phyloP scores from a whole-genome alignment of 371 early-diverging fungal species.

The Mucor indicus region DNA sequence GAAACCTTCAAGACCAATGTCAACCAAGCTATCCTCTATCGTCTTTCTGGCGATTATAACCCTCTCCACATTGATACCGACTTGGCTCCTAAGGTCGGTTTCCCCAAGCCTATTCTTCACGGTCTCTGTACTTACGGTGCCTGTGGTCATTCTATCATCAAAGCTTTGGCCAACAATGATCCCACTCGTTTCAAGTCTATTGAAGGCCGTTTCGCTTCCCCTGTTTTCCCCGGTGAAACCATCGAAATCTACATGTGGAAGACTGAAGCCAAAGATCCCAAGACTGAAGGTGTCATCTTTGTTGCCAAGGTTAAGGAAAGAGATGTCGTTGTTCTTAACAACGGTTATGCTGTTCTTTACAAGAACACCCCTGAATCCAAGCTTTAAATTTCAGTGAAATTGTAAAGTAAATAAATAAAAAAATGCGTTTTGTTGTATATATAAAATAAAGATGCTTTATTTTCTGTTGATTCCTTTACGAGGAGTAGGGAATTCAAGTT shows the following conservation, averaged over 20 bases:
- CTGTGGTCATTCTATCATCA: constrained; percentile 59
- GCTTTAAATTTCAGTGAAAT: constrained; percentile 18
- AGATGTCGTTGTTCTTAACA: constrained; percentile 42
- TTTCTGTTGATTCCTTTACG: constrained; percentile 2
- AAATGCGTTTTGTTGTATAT: not conserved
- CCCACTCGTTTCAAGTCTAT: constrained; percentile 60
- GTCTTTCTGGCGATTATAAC: constrained; percentile 75
- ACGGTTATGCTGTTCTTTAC: constrained; percentile 45
- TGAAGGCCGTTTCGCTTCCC: constrained; percentile 65
- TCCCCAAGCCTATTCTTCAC: constrained; percentile 71
- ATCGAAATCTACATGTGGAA: constrained; percentile 72
- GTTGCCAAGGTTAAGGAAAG: constrained; percentile 52
- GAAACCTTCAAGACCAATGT: constrained; percentile 41
- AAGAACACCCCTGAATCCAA: constrained; percentile 30
- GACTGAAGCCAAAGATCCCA: constrained; percentile 39
- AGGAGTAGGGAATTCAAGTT: constrained; percentile 70
- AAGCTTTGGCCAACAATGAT: constrained; percentile 53
- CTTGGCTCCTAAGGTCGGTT: constrained; percentile 63
- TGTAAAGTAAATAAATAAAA: constrained; percentile 1
- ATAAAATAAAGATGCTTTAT: not conserved
- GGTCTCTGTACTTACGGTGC: constrained; percentile 71
- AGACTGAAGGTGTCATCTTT: constrained; percentile 51
- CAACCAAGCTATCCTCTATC: constrained; percentile 67
- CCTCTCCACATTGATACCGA: constrained; percentile 68
- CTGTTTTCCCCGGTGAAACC: constrained; percentile 74